Evolutionary conservation across 2,329 filamentous ascomycete genomes (phyloP).

Genomic region (Akanthomyces lecanii): DNA sequence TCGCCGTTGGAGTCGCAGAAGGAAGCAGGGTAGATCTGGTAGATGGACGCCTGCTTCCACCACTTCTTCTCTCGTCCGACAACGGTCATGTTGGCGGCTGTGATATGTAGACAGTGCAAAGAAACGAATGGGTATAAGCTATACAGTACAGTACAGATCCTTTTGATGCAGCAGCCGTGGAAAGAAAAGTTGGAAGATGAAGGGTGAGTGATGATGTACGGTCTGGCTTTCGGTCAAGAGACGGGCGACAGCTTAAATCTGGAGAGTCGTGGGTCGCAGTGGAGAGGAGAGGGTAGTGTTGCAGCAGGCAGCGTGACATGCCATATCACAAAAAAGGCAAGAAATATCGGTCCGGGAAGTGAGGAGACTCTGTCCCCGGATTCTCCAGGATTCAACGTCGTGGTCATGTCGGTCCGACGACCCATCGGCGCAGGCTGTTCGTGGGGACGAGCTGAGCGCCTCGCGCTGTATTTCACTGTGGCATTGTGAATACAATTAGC

Average conservation of each 20-base stretch:
- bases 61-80: slow-evolving; percentile 31
- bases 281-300: neutral
- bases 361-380: neutral
- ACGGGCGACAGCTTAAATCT: slow-evolving; percentile 6
- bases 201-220: neutral
- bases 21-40: slow-evolving; percentile 57
- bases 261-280: slow-evolving; percentile 4
- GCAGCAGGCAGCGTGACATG: neutral
- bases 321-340: neutral
- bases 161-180: neutral
- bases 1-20: slow-evolving; percentile 55
- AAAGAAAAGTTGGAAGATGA: no score
- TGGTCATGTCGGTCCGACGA: slow-evolving; percentile 8
- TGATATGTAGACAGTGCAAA: neutral
- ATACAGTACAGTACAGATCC: neutral
- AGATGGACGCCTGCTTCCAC: slow-evolving; percentile 56
- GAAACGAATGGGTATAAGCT: neutral
- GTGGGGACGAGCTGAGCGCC: neutral
- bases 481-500: neutral
- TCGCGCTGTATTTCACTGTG: neutral
- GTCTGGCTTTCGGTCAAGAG: neutral
- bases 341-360: neutral
- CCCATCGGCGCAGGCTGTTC: neutral
- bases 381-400: neutral
- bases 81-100: slow-evolving; percentile 24